phyloP scores from a whole-genome alignment of 495 filamentous ascomycete genomes.

The Gamarada debralockiae region DNA sequence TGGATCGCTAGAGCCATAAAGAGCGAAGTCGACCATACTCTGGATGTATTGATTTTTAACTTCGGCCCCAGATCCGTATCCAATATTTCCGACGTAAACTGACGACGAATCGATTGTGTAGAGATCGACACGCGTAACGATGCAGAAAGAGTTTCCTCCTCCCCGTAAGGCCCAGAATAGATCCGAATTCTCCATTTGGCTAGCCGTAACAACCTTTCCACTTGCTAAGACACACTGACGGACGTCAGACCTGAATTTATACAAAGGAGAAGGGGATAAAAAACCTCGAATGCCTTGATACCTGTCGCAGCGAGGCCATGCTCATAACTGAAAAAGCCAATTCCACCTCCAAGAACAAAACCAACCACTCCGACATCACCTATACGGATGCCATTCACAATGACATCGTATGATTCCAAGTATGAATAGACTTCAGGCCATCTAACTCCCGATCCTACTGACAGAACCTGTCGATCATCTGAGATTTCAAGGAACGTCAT shows the following conservation, averaged over 20 bases:
- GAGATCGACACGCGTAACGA: too few relatives aligned
- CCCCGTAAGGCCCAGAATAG: constrained; percentile 41
- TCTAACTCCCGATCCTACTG: constrained; percentile 4
- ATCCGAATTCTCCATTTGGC: too few relatives aligned
- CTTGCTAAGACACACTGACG: constrained; percentile 28
- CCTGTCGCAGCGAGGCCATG: constrained; percentile 27
- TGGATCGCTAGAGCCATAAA: too few relatives aligned
- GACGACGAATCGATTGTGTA: too few relatives aligned
- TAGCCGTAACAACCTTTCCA: too few relatives aligned
- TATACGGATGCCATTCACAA: constrained; percentile 1
- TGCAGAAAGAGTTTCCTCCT: too few relatives aligned
- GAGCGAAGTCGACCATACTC: too few relatives aligned
- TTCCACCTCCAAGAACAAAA: constrained; percentile 10
- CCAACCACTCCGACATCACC: neutral
- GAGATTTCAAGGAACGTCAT: constrained; percentile 3
- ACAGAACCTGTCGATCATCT: neutral
- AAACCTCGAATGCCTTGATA: constrained; percentile 1
- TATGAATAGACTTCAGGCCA: constrained; percentile 12
- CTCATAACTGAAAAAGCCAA: constrained; percentile 26
- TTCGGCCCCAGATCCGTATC: too few relatives aligned
- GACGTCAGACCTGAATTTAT: neutral
- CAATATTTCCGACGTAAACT: too few relatives aligned
- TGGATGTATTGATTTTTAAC: too few relatives aligned
- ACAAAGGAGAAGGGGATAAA: neutral
- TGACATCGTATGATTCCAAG: neutral